phyloP scores from a whole-genome alignment of 495 filamentous ascomycete genomes.

The Tuber aestivum region DNA sequence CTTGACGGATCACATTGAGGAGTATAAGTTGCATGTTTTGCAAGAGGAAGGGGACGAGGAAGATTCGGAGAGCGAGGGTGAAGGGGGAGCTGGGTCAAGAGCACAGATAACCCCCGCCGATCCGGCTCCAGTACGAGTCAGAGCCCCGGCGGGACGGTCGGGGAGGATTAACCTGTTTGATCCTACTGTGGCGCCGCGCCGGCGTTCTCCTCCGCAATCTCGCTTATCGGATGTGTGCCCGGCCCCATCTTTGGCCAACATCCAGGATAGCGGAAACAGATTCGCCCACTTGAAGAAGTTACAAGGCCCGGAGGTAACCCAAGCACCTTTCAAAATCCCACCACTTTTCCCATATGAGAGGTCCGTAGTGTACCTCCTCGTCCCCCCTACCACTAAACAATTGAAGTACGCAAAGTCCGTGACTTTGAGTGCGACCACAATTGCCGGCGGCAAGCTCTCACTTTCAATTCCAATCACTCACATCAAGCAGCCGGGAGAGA shows the following conservation, averaged over 20 bases:
- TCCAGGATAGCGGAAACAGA: slow-evolving; percentile 38
- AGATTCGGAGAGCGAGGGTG: slow-evolving; percentile 44
- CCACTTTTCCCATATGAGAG: slow-evolving; percentile 59
- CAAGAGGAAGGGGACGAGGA: slow-evolving; percentile 46
- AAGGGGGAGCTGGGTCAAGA: slow-evolving; percentile 55
- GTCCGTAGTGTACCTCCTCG: slow-evolving; percentile 56
- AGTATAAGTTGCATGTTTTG: slow-evolving; percentile 57
- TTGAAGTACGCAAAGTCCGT: slow-evolving; percentile 53
- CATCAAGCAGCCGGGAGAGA: slow-evolving; percentile 49
- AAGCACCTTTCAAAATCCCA: slow-evolving; percentile 58
- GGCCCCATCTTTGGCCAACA: slow-evolving; percentile 44
- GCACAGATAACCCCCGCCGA: slow-evolving; percentile 42
- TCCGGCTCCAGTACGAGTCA: background rate
- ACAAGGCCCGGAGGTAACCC: slow-evolving; percentile 51
- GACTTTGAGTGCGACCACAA: slow-evolving; percentile 52
- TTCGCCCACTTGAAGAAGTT: slow-evolving; percentile 52
- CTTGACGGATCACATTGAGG: slow-evolving; percentile 54
- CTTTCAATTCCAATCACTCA: slow-evolving; percentile 57
- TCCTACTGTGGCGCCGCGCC: slow-evolving; percentile 28
- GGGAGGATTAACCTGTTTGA: slow-evolving; percentile 15
- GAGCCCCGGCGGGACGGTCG: slow-evolving; percentile 17
- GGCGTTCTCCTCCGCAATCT: slow-evolving; percentile 50
- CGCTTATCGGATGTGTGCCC: slow-evolving; percentile 40
- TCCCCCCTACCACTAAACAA: slow-evolving; percentile 46
- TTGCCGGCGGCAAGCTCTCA: slow-evolving; percentile 51